Base-by-base conservation (phyloP, 2,329 filamentous ascomycete genomes). In the Colletotrichum musicola region DNA sequence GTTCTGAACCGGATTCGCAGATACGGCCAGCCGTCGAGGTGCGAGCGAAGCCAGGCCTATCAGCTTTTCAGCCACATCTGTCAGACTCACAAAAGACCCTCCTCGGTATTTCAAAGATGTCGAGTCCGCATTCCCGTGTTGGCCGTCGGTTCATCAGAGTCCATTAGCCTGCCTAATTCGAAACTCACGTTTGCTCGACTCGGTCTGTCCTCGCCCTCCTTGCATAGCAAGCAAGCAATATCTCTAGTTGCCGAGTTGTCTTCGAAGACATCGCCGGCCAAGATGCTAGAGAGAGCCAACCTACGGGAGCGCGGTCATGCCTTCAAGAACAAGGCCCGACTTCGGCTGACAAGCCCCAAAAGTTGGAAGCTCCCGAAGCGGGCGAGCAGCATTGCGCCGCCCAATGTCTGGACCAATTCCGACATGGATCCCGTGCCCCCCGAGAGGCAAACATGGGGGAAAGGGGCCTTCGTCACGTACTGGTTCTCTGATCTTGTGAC, bases 401-500 rank as follows among this genome's bases (percentile, higher is more conserved):
- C 62, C 27, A 42, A 58, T 30, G 49, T 56, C 20, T 66, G 81
- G 81, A 81, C 80, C 10, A 83, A 83, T 62, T 78, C 77, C 74
- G 74, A 74, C 40, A 72, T 75, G 44, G 76, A 78, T 69, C 75
- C 77, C 3, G 74, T 79, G 0, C 73, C 82, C 25, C 75, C 76
- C 2, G 79, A 82, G 67, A 76, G 79, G 62, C 75, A 79, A 58
- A 84, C 81, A 20, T 84, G 83, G 83, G 80, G 80, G 4, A 77
- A 75, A 13, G 73, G 81, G 57, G 80, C 82, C 18, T 64, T 64
- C 25, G 27, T 64, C 14, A 64, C 42, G 4, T 64, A 85, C 72
- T 85, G 84, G 84, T 81, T 79, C 68, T 81, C 79, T 6, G 84
- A 86, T 69, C 80, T 84, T 75, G 73, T 78, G 16, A 78, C 76